Percentiles rank a stretch among this genome's conserved stretches.
These are phyloP conservation scores for Coemansia sp. DNA, from an alignment of 192 early-diverging fungal species.

Conservation along the genomic window DNA sequence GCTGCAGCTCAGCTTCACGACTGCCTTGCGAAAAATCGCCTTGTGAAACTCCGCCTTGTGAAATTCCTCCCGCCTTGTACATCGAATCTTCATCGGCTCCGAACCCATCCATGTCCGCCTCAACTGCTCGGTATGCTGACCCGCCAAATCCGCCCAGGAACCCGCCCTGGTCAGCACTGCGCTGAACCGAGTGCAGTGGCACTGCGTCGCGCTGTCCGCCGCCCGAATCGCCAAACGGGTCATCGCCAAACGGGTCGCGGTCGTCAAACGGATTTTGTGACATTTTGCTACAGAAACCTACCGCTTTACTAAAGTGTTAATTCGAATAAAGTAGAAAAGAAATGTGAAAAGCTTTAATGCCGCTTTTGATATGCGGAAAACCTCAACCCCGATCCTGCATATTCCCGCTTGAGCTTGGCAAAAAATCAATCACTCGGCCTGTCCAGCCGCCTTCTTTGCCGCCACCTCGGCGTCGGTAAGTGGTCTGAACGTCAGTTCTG, in stretches of 20 bases:
- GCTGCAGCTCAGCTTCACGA: conserved; percentile 70
- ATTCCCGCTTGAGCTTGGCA: no score
- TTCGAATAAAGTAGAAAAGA: conserved; percentile 2
- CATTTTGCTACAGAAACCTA: conserved; percentile 17
- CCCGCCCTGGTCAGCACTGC: conserved; percentile 39
- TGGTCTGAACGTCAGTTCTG: conserved; percentile 31
- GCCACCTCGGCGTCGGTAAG: conserved; percentile 47
- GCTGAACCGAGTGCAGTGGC: conserved; percentile 41
- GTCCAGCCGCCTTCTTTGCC: conserved; percentile 18
- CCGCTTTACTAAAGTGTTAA: neutral
- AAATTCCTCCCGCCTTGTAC: neutral
- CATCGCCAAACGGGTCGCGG: conserved; percentile 40
- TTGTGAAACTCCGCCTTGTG: neutral
- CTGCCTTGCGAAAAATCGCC: conserved; percentile 19
- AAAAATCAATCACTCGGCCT: neutral
- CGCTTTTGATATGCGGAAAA: neutral
- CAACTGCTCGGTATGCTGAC: conserved; percentile 42
- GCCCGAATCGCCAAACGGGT: conserved; percentile 39
- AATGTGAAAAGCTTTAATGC: neutral
- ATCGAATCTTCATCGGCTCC: conserved; percentile 11
- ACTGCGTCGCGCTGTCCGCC: conserved; percentile 22
- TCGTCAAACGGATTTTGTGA: conserved; percentile 51
- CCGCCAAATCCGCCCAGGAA: conserved; percentile 32
- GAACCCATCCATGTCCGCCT: conserved; percentile 22
- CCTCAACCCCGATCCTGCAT: neutral